Evolutionary conservation across 345 rosid species (phyloP).

Genomic region (Syzygium aqueum): DNA sequence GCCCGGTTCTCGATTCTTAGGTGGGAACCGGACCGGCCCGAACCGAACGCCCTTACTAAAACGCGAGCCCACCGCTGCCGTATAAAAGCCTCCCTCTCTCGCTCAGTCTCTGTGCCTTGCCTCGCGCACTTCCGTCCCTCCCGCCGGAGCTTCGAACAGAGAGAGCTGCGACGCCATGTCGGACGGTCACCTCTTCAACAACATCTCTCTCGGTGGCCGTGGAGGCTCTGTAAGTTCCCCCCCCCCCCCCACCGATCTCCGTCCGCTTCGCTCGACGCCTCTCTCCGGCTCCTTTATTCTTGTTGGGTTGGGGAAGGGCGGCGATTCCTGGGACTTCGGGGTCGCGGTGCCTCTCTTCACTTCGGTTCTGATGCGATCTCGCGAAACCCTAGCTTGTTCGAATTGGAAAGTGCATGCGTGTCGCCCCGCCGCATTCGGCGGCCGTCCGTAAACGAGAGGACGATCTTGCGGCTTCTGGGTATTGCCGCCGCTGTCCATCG

Average conservation of each 20-base stretch:
- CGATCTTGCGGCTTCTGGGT: background rate
- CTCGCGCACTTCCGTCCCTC: background rate
- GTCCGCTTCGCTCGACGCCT: background rate
- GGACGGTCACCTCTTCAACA: conserved; percentile 73
- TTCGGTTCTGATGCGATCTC: background rate
- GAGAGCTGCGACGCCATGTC: conserved; percentile 25
- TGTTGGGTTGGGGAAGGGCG: background rate
- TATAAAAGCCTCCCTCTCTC: background rate
- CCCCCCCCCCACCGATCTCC: background rate
- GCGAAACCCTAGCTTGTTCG: background rate
- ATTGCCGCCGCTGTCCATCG: background rate
- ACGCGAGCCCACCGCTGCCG: background rate
- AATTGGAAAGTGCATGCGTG: background rate
- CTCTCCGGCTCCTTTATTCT: background rate
- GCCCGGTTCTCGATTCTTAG: too few species aligned
- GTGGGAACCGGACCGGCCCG: too few species aligned
- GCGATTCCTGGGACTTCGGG: background rate
- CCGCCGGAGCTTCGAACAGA: background rate
- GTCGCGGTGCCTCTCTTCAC: background rate
- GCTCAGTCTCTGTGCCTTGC: background rate
- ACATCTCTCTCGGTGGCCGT: conserved; percentile 75
- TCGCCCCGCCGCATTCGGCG: background rate
- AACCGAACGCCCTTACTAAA: background rate
- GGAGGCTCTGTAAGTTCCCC: conserved; percentile 57
- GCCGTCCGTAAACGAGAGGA: background rate